phyloP scores from a whole-genome alignment of 169 alveolate genomes.

The Eimeria acervulina region DNA sequence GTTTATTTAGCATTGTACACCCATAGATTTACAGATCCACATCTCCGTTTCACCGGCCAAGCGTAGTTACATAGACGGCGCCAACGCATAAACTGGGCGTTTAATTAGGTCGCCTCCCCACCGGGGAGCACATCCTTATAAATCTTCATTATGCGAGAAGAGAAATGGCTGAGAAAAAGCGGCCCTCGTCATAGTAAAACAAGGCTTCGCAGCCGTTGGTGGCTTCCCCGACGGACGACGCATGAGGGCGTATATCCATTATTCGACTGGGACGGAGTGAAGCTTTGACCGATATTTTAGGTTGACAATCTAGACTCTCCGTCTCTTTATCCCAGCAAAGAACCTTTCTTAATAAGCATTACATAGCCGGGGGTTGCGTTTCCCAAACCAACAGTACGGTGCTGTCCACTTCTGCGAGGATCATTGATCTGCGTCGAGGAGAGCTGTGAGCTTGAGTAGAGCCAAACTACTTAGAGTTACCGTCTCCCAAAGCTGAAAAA shows the following conservation, averaged over 20 bases:
- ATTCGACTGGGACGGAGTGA: neutral
- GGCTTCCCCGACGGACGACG: no score
- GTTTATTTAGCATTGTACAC: neutral
- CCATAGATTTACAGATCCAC: neutral
- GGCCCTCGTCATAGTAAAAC: no score
- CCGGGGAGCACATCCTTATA: no score
- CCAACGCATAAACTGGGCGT: no score
- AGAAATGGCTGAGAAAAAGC: no score
- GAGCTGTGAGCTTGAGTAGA: neutral
- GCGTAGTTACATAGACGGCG: no score
- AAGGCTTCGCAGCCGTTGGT: no score
- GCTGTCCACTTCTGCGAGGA: neutral
- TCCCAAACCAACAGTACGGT: neutral
- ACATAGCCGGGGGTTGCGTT: neutral
- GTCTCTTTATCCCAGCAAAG: neutral
- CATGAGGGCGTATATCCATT: neutral
- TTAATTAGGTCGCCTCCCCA: no score
- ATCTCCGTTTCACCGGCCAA: neutral
- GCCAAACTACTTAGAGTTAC: no score
- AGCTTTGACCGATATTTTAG: neutral
- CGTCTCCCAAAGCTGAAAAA: neutral
- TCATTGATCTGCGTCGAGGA: neutral
- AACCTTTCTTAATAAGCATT: neutral
- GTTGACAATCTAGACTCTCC: neutral
- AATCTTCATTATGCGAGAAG: no score